Percentiles rank a stretch among this genome's conserved stretches.
Conservation (phyloP, 2,329 filamentous ascomycete species). For the Tolypocladium capitatum region DNA sequence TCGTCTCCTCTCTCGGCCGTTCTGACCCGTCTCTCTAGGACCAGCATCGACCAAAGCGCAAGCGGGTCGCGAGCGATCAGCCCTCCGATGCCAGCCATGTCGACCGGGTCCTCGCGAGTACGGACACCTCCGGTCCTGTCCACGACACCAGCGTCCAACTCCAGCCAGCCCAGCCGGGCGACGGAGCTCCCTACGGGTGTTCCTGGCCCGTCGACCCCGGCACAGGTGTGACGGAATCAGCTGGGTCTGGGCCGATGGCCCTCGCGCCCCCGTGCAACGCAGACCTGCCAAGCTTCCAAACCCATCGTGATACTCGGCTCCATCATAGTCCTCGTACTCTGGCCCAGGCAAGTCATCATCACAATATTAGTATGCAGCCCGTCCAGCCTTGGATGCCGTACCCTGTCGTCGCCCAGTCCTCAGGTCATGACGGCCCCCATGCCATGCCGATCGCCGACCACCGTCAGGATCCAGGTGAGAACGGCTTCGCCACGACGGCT, state of each 20-base stretch:
- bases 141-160: not conserved
- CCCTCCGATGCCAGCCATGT: not conserved
- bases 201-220: conserved; percentile 1
- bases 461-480: not conserved
- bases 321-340: not conserved
- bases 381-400: not conserved
- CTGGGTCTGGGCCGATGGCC: not conserved
- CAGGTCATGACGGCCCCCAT: not conserved
- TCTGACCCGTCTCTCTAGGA: not conserved
- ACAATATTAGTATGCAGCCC: not conserved
- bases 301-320: conserved; percentile 2
- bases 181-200: not conserved
- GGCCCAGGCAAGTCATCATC: not conserved
- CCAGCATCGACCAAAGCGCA: not conserved
- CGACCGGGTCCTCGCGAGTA: not conserved
- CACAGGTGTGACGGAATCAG: conserved; percentile 2
- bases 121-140: not conserved
- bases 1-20: not conserved
- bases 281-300: not conserved
- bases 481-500: not conserved
- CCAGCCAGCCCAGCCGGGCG: not conserved
- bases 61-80: not conserved
- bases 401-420: conserved; percentile 1
- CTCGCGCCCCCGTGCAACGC: conserved; percentile 1
- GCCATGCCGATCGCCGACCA: conserved; percentile 3